Evolutionary conservation across 495 filamentous ascomycete genomes (phyloP).

Genomic region (Bryoglossum gracile): DNA sequence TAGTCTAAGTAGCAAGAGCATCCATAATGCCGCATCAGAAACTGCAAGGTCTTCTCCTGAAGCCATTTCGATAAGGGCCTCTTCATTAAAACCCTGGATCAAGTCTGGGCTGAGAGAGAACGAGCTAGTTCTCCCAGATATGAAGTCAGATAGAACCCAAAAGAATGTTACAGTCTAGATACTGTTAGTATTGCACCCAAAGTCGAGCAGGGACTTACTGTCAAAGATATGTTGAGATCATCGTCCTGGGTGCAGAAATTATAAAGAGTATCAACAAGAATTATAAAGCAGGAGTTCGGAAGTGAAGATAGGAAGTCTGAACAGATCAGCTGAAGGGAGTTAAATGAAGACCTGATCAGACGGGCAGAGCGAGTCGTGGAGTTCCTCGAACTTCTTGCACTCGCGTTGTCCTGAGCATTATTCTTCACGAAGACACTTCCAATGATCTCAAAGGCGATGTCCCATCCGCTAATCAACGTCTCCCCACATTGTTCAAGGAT

Average conservation of each 20-base stretch:
- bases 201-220: slow-evolving; percentile 39
- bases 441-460: slow-evolving; percentile 76
- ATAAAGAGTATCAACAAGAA: slow-evolving; percentile 80
- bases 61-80: slow-evolving; percentile 42
- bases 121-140: slow-evolving; percentile 43
- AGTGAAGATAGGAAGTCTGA: slow-evolving; percentile 84
- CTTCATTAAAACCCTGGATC: slow-evolving; percentile 42
- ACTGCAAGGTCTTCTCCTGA: slow-evolving; percentile 40
- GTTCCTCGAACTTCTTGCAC: slow-evolving; percentile 10
- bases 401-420: slow-evolving; percentile 23
- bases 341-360: slow-evolving; percentile 78
- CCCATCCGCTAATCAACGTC: slow-evolving; percentile 72
- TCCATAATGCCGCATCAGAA: slow-evolving; percentile 66
- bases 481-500: slow-evolving; percentile 89
- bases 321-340: slow-evolving; percentile 82
- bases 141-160: slow-evolving; percentile 87
- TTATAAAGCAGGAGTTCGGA: slow-evolving; percentile 69
- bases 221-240: slow-evolving; percentile 92
- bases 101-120: slow-evolving; percentile 35
- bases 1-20: slow-evolving; percentile 72
- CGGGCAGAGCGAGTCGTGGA: slow-evolving; percentile 56
- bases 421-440: slow-evolving; percentile 65
- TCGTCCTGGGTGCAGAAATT: slow-evolving; percentile 80
- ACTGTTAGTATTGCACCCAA: slow-evolving; percentile 20
- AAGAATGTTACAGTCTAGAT: slow-evolving; percentile 79